These are phyloP conservation scores for Hypoxylon sp. DNA, from an alignment of 2,329 filamentous ascomycete genomes.

Conservation along the genomic window DNA sequence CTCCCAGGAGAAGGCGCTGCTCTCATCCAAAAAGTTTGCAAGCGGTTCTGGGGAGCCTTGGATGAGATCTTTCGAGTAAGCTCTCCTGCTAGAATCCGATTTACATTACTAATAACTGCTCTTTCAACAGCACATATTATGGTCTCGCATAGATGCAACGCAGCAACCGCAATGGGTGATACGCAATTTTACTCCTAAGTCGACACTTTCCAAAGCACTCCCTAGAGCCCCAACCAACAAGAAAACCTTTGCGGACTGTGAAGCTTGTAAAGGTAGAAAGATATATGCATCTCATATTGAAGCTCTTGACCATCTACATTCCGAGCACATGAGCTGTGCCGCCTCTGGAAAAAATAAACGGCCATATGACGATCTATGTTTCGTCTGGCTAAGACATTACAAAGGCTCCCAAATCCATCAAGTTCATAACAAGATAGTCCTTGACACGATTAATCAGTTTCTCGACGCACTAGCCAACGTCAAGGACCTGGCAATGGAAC, in stretches of 20 bases:
- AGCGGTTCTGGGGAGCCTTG: constrained; percentile 15
- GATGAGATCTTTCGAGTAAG: constrained; percentile 18
- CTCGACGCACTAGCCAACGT: constrained; percentile 1
- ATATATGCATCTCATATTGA: constrained; percentile 2
- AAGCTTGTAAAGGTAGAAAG: background rate
- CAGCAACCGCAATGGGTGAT: constrained; percentile 5
- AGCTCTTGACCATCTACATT: constrained; percentile 21
- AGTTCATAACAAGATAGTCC: constrained; percentile 2
- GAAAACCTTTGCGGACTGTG: constrained; percentile 13
- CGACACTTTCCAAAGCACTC: constrained; percentile 13
- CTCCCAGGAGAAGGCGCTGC: constrained; percentile 15
- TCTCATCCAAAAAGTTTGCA: constrained; percentile 4
- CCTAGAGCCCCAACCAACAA: constrained; percentile 15
- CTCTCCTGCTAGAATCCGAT: background rate
- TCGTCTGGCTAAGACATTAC: constrained; percentile 8
- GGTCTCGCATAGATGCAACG: constrained; percentile 1
- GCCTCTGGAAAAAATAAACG: background rate
- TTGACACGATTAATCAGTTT: constrained; percentile 3
- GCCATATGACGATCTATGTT: constrained; percentile 16
- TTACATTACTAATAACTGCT: background rate
- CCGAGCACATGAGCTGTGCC: constrained; percentile 11
- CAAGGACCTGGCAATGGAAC: constrained; percentile 16
- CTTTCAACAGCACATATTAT: constrained; percentile 10
- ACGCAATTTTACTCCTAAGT: constrained; percentile 12
- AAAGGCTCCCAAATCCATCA: background rate